These are phyloP conservation scores for Salix dunnii DNA, from an alignment of 345 rosid species.

Conservation along the genomic window DNA sequence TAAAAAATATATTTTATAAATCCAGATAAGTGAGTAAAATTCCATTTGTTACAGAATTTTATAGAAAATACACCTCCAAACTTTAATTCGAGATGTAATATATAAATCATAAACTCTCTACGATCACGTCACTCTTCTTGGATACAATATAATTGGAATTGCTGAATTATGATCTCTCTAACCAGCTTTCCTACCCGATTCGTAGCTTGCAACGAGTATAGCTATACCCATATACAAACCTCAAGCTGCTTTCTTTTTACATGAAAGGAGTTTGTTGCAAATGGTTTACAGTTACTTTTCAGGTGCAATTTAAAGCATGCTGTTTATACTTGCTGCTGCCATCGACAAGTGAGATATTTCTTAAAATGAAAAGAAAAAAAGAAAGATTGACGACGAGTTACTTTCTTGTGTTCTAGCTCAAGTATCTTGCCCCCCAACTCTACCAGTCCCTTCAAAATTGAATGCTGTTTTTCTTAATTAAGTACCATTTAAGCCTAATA, in stretches of 20 bases:
- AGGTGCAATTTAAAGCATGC: neutral
- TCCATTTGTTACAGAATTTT: too few species aligned
- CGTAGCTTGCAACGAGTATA: neutral
- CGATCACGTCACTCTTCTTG: too few species aligned
- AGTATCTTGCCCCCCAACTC: neutral
- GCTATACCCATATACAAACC: neutral
- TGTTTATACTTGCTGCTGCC: neutral
- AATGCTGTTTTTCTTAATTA: too few species aligned
- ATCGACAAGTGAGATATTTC: neutral
- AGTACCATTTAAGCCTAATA: neutral
- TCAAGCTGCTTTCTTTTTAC: neutral
- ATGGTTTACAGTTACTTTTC: neutral
- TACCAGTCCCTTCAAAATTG: neutral
- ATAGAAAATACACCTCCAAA: too few species aligned
- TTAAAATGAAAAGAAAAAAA: neutral
- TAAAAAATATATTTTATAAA: too few species aligned
- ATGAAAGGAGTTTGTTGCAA: neutral
- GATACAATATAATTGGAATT: too few species aligned
- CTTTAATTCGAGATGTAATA: too few species aligned
- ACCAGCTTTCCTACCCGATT: neutral
- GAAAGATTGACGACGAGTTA: neutral
- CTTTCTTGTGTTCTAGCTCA: neutral
- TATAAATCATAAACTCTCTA: too few species aligned
- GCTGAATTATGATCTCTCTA: neutral
- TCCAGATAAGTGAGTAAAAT: too few species aligned